Conservation (phyloP, 805 yeast genomes). For the Candida oleophila region DNA sequence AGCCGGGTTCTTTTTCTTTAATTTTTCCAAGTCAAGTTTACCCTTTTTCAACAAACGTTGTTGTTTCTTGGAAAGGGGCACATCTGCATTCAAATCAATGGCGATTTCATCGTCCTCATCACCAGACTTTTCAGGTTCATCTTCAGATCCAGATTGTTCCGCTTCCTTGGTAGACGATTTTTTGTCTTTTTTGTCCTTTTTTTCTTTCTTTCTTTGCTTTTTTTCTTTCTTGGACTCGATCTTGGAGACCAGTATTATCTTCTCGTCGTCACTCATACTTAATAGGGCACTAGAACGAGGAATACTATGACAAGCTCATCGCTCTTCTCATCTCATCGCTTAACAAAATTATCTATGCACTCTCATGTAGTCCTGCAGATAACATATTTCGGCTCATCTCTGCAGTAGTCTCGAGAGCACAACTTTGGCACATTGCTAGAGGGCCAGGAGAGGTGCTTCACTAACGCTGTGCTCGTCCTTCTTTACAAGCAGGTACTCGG, state of each 20-base stretch:
- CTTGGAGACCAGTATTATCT: not conserved
- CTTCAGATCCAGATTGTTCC: slow-evolving; percentile 15
- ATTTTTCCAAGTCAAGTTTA: slow-evolving; percentile 64
- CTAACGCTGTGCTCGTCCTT: too few species aligned
- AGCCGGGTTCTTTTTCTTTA: slow-evolving; percentile 38
- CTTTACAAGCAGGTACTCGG: too few species aligned
- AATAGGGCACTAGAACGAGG: not conserved
- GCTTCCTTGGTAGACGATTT: slow-evolving; percentile 7
- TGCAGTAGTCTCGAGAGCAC: too few species aligned
- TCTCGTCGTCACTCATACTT: slow-evolving; percentile 1
- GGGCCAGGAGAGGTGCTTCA: too few species aligned
- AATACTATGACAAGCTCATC: not conserved
- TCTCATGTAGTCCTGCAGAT: not conserved
- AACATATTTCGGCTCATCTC: not conserved
- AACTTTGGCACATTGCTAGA: too few species aligned
- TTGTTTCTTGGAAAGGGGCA: slow-evolving; percentile 90
- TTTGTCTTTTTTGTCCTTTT: slow-evolving; percentile 5
- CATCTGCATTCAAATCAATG: slow-evolving; percentile 65
- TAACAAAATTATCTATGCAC: not conserved
- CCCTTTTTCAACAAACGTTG: slow-evolving; percentile 80
- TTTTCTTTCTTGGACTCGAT: slow-evolving; percentile 9
- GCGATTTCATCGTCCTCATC: slow-evolving; percentile 53
- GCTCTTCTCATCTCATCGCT: slow-evolving; percentile 1
- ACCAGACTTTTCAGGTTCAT: slow-evolving; percentile 8
- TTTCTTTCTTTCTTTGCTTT: slow-evolving; percentile 10